Evolutionary conservation across 345 rosid species (phyloP), one percentile per base, ranked within the genome.

Genomic region (Euphorbia tirucalli): DNA sequence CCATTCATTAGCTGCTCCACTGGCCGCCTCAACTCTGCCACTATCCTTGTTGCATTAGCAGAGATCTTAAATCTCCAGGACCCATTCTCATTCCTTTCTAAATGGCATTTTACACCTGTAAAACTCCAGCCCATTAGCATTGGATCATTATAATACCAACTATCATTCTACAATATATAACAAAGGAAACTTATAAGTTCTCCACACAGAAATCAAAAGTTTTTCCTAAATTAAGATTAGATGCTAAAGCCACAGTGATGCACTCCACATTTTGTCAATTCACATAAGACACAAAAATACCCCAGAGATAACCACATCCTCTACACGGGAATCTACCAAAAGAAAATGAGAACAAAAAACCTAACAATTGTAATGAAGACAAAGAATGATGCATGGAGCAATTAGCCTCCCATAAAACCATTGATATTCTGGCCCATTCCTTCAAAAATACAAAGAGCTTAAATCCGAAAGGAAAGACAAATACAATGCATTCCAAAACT

Each of bases 1-100:
- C 98, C 98, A 80, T 78, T 86, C 83, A 86, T 81, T 61, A 93
- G 88, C 81, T 84, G 89, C 81, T 93, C 98, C 31, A 93, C 86
- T 1, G 86, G 88, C 75, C 83, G 81, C 72, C 97, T 86, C 84
- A 89, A 77, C 79, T 88, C 97, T n/a, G 96, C 93, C 27, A 87
- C 87, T 24, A 76, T 85, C 82, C 80, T 88, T 67, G 93, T 93
- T 49, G 93, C 96, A 81, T 83, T 84, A 71, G 95, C 88, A 70
- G 83, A 84, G 59, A 94, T 85, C 75, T 67, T 86, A 48, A 68
- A 73, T 68, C 92, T 87, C 73, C 78, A 84, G 46, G 92, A 86
- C 69, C 96, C 93, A 65, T 72, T 83, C 15, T 65, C 70, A 71
- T 81, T 84, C 75, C 66, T 75, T 24, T 85, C 89, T 31, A 71